Percentiles rank a stretch among this genome's conserved stretches.
phyloP scores from a whole-genome alignment of 352 stramenopile species.

The Phytophthora brassicae region DNA sequence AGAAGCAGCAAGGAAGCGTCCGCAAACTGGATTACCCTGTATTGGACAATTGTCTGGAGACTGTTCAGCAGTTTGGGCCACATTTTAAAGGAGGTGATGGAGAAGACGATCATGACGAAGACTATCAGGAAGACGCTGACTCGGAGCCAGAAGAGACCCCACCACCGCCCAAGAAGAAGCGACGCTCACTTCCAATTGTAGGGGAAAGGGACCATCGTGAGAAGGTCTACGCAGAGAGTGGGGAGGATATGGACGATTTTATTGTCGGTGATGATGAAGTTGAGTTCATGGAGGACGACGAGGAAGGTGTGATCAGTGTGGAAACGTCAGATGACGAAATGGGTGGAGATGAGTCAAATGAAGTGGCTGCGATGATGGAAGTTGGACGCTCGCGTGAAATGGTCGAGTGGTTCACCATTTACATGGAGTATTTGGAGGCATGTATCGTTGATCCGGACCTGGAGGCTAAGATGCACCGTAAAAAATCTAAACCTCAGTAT shows the following conservation, averaged over 20 bases:
- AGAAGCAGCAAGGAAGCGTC: constrained; percentile 26
- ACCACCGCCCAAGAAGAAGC: constrained; percentile 21
- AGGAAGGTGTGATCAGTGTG: constrained; percentile 69
- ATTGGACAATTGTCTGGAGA: constrained; percentile 72
- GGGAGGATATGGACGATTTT: constrained; percentile 79
- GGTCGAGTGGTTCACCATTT: constrained; percentile 84
- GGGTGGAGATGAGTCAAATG: constrained; percentile 40
- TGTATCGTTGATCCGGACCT: constrained; percentile 62
- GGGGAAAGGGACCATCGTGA: constrained; percentile 33
- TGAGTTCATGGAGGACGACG: constrained; percentile 88
- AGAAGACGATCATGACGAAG: constrained; percentile 23
- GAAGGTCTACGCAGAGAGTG: constrained; percentile 49
- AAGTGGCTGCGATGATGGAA: constrained; percentile 40
- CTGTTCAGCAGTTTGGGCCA: constrained; percentile 20
- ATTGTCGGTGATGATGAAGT: constrained; percentile 79
- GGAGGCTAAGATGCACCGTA: constrained; percentile 58
- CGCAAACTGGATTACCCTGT: constrained; percentile 64
- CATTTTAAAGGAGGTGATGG: constrained; percentile 21
- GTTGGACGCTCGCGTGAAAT: constrained; percentile 58
- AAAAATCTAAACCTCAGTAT: constrained; percentile 37
- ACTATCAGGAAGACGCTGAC: constrained; percentile 36
- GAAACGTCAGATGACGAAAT: constrained; percentile 51
- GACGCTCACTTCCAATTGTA: constrained; percentile 16
- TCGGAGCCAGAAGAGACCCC: constrained; percentile 28
- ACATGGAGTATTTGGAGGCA: constrained; percentile 80